phyloP scores from a whole-genome alignment of 2,329 filamentous ascomycete genomes.

The Pezicula neosporulosa region DNA sequence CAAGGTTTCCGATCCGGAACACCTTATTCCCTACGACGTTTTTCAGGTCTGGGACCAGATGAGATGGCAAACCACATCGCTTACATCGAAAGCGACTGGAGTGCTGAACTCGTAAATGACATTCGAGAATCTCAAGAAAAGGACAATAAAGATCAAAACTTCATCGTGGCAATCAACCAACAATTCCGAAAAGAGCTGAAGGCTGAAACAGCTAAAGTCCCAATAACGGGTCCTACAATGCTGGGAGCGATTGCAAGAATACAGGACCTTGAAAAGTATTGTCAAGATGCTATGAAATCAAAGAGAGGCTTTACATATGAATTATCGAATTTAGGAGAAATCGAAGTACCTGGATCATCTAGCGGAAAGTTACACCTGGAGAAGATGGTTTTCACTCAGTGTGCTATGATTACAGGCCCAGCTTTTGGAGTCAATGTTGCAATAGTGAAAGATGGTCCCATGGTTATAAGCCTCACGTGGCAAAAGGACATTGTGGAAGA shows the following conservation, averaged over 20 bases:
- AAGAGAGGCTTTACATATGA: slow-evolving; percentile 15
- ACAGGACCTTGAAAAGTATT: slow-evolving; percentile 3
- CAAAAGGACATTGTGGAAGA: slow-evolving; percentile 15
- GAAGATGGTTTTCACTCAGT: slow-evolving; percentile 17
- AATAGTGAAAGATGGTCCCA: slow-evolving; percentile 10
- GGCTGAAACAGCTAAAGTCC: slow-evolving; percentile 5
- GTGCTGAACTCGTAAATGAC: not conserved
- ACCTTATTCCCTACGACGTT: slow-evolving; percentile 18
- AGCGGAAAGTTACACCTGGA: slow-evolving; percentile 5
- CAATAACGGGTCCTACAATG: not conserved
- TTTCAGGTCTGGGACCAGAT: slow-evolving; percentile 6
- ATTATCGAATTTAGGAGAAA: slow-evolving; percentile 20
- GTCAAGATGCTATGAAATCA: not conserved
- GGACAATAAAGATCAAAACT: slow-evolving; percentile 3
- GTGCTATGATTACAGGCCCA: slow-evolving; percentile 14
- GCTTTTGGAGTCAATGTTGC: slow-evolving; percentile 13
- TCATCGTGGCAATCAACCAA: slow-evolving; percentile 5
- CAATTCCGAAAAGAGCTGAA: slow-evolving; percentile 9
- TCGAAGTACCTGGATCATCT: slow-evolving; percentile 2
- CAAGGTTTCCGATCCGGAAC: slow-evolving; percentile 5
- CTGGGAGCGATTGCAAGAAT: slow-evolving; percentile 2
- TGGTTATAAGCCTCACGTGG: slow-evolving; percentile 17
- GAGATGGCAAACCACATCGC: slow-evolving; percentile 21
- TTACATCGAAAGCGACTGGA: slow-evolving; percentile 7
- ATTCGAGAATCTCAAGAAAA: slow-evolving; percentile 2